Base-by-base conservation (phyloP, 2,329 filamentous ascomycete genomes). In the Penicillium sclerotigenum region DNA sequence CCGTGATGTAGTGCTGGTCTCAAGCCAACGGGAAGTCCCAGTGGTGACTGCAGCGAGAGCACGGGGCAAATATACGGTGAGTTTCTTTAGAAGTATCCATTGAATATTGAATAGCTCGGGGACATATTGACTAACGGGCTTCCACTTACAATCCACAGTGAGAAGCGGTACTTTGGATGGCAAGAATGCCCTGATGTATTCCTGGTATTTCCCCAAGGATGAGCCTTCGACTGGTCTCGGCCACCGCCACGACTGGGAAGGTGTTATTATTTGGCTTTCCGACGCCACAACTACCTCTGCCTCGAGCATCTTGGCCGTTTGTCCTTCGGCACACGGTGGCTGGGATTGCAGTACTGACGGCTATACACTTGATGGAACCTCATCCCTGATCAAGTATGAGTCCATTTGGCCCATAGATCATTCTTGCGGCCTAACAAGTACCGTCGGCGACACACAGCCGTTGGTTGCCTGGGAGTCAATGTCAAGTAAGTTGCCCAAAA, bases 211-310 rank as follows among this genome's bases (percentile, higher is more conserved):
- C 66, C 75, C 77, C 37, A 83, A 81, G 54, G 79, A 81, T 65
- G 70, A 70, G 26, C 78, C 77, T 0, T 73, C 72, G 0, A 56
- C 67, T 3, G 77, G 74, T 0, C 65, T 80, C 3, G 81, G 80
- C 9, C 81, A 83, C 60, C 76, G 80, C 20, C 79, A 83, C 66
- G 81, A 83, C 63, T 83, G 81, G 81, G 81, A 83, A 61, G 78
- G 77, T n/a, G 71, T 78, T 0, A 77, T 83, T 34, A 74, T 83
- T 26, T 83, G 79, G 79, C 73, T 84, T 0, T 71, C 73, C 0
- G 69, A 70, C 10, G 48, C 65, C 0, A 68, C 72, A 2, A 73
- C 72, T 1, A 69, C 69, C 0, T 65, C 70, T 0, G 73, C 79
- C 0, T 60, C 64, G 9, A 78, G 74, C 1, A 67, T 83, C 29